These are phyloP conservation scores for Plasmodium blacklocki DNA, from an alignment of 169 alveolate genomes.

Conservation along the genomic window DNA sequence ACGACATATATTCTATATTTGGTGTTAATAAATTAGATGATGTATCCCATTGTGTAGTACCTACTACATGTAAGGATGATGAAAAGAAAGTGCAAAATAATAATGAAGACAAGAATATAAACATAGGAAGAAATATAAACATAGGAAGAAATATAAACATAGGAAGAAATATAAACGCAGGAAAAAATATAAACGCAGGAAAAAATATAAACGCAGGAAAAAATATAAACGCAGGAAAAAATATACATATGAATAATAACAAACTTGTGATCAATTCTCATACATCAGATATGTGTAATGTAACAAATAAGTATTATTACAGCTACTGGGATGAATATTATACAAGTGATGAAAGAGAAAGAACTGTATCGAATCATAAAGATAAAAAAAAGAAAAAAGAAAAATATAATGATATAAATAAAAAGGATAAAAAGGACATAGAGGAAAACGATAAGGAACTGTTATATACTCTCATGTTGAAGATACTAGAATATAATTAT, in stretches of 20 bases:
- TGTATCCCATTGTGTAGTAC: not conserved
- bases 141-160: not conserved
- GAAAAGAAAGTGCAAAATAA: not conserved
- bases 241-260: no score
- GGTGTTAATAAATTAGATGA: not conserved
- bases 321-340: not conserved
- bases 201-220: no score
- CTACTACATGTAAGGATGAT: not conserved
- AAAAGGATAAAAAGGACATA: not conserved
- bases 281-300: no score
- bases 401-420: not conserved
- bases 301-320: not conserved
- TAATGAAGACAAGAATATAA: not conserved
- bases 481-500: constrained; percentile 13
- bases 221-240: no score
- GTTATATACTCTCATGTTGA: no score
- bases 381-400: not conserved
- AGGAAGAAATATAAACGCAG: no score
- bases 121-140: not conserved
- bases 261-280: no score
- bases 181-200: no score
- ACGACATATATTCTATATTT: not conserved
- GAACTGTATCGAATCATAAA: not conserved
- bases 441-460: not conserved
- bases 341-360: not conserved